These are phyloP conservation scores for Coemansia sp. DNA, from an alignment of 192 early-diverging fungal species.

Conservation along the genomic window DNA sequence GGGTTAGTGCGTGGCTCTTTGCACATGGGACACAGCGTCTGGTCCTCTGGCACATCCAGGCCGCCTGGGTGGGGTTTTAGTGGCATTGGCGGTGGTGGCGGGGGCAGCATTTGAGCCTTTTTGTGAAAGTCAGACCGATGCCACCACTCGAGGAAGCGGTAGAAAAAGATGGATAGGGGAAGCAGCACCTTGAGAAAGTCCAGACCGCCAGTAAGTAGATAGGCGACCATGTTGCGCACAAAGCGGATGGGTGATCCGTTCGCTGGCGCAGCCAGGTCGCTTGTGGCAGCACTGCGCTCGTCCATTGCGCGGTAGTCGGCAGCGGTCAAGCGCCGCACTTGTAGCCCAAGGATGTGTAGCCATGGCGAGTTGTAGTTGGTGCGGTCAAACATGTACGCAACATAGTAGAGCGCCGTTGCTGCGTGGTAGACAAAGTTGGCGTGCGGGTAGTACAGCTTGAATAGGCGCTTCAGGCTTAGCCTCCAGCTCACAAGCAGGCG, in stretches of 20 bases:
- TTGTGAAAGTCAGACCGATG: constrained; percentile 79
- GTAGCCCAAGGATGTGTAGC: constrained; percentile 75
- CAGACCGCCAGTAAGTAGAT: constrained; percentile 53
- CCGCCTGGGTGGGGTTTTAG: constrained; percentile 74
- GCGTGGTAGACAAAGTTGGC: constrained; percentile 68
- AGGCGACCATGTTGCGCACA: constrained; percentile 48
- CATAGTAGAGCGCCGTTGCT: constrained; percentile 63
- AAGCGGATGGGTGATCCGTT: constrained; percentile 41
- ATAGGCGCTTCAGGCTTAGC: constrained; percentile 30
- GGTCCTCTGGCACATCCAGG: constrained; percentile 65
- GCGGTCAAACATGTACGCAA: constrained; percentile 82
- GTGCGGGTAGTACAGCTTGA: constrained; percentile 67
- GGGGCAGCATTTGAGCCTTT: constrained; percentile 43
- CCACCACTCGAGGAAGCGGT: constrained; percentile 97
- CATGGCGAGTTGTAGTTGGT: constrained; percentile 80
- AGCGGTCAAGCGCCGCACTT: constrained; percentile 74
- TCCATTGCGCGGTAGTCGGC: constrained; percentile 65
- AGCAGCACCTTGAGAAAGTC: constrained; percentile 74
- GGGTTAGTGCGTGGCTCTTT: constrained; percentile 71
- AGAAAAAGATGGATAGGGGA: constrained; percentile 90
- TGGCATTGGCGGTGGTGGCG: constrained; percentile 73
- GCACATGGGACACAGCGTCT: constrained; percentile 82
- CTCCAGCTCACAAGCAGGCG: constrained; percentile 2
- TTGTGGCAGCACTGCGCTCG: constrained; percentile 41
- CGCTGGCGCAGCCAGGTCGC: constrained; percentile 40